A percentile compares a stretch with the other conserved stretches of the same genome.
phyloP scores from a whole-genome alignment of 345 rosid genomes.

The Rhizophora mangle region DNA sequence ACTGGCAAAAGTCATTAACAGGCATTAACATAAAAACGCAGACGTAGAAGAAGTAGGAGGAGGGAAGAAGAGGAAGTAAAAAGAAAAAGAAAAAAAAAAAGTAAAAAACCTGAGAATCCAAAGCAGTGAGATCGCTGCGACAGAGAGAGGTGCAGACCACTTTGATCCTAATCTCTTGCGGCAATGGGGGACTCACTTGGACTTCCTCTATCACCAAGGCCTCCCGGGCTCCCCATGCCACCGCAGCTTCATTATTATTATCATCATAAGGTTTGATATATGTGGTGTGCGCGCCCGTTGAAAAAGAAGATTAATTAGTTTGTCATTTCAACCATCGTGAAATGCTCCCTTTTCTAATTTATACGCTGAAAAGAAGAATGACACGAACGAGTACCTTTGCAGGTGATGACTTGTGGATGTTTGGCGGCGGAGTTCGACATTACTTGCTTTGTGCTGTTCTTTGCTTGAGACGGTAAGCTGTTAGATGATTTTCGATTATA shows the following conservation, averaged over 20 bases:
- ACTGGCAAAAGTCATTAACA: too few species aligned
- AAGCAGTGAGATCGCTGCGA: constrained; percentile 77
- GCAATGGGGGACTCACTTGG: constrained; percentile 72
- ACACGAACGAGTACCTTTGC: constrained; percentile 31
- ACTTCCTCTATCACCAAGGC: constrained; percentile 80
- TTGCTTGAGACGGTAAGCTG: not conserved
- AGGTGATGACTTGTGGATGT: constrained; percentile 30
- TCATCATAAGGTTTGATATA: not conserved
- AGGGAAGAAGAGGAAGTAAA: not conserved
- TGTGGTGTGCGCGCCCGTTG: not conserved
- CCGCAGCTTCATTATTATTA: constrained; percentile 52
- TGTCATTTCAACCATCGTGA: not conserved
- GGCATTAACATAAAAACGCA: not conserved
- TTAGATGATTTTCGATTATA: too few species aligned
- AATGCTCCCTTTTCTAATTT: not conserved
- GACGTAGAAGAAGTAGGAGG: not conserved
- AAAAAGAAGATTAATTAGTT: not conserved
- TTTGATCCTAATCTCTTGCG: constrained; percentile 78
- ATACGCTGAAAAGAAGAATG: not conserved
- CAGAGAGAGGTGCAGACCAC: constrained; percentile 86
- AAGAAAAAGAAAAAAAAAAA: not conserved
- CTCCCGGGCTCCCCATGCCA: constrained; percentile 87
- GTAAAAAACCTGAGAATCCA: constrained; percentile 65
- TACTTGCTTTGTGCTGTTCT: not conserved
- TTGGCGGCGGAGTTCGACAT: constrained; percentile 8